Conservation (phyloP, 306 rosid genomes). For the Styphnolobium japonicum region DNA sequence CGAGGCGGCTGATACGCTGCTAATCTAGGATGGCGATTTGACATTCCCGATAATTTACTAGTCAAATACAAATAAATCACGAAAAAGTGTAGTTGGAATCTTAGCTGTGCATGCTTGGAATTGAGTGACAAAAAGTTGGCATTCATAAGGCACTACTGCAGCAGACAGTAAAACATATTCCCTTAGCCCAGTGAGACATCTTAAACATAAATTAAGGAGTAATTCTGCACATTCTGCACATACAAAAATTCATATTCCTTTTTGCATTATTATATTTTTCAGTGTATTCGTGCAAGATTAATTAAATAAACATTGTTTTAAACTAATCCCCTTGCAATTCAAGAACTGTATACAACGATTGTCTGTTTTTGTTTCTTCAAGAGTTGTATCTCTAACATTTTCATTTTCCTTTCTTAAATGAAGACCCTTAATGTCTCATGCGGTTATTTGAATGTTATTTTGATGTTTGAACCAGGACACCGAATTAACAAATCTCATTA, state of each 20-base stretch:
- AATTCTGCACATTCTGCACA: neutral
- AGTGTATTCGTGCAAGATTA: no score
- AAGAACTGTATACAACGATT: neutral
- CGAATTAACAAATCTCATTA: neutral
- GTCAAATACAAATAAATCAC: neutral
- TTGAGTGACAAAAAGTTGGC: neutral
- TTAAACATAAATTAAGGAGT: neutral
- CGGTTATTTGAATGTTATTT: neutral
- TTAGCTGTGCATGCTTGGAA: constrained; percentile 6
- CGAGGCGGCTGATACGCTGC: neutral
- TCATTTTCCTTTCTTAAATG: neutral
- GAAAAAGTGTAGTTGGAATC: neutral
- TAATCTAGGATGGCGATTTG: neutral
- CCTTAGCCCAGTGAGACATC: neutral
- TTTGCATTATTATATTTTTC: neutral
- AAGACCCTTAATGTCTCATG: neutral
- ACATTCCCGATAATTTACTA: neutral
- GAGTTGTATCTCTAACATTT: neutral
- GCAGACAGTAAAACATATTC: neutral
- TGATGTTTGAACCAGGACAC: neutral
- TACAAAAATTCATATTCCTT: neutral
- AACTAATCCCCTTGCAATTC: no score
- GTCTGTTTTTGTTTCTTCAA: neutral
- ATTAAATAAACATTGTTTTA: no score
- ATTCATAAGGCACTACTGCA: neutral